A percentile compares a stretch with the other conserved stretches of the same genome.
Conservation (phyloP, 2,329 filamentous ascomycete genomes). For the Penicillium capsulatum region DNA sequence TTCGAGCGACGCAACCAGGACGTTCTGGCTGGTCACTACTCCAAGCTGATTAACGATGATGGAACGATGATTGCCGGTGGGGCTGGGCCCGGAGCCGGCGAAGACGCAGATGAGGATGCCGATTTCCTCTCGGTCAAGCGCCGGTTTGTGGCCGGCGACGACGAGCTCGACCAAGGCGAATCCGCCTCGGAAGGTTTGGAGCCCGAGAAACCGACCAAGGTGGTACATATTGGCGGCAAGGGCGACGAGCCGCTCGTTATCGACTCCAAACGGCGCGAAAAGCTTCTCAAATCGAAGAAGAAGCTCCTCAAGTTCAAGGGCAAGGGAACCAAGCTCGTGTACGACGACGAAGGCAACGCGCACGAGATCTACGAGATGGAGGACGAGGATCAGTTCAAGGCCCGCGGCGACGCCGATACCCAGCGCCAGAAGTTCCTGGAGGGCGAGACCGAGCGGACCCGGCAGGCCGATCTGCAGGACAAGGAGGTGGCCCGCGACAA, state of each 20-base stretch:
- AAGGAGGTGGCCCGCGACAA: constrained; percentile 76
- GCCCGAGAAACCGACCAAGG: constrained; percentile 37
- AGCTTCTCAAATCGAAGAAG: constrained; percentile 93
- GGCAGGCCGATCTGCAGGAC: constrained; percentile 72
- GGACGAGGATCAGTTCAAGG: constrained; percentile 73
- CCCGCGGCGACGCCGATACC: constrained; percentile 68
- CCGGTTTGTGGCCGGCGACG: constrained; percentile 68
- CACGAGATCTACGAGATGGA: constrained; percentile 86
- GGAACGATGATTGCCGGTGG: constrained; percentile 39
- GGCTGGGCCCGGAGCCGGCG: constrained; percentile 34
- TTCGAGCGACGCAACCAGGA: constrained; percentile 96
- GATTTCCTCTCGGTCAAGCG: constrained; percentile 89
- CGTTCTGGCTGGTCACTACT: constrained; percentile 88
- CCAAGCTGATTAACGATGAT: constrained; percentile 70
- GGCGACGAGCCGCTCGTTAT: constrained; percentile 68
- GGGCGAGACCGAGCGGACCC: constrained; percentile 66
- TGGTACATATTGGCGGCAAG: constrained; percentile 48
- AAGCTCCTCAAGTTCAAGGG: constrained; percentile 87
- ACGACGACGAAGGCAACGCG: constrained; percentile 84
- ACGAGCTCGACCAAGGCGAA: constrained; percentile 42
- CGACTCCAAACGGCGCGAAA: constrained; percentile 92
- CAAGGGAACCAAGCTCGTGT: constrained; percentile 77
- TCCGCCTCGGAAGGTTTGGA: constrained; percentile 46
- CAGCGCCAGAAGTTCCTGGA: constrained; percentile 76
- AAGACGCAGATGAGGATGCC: constrained; percentile 62